phyloP scores from a whole-genome alignment of 2,329 filamentous ascomycete species.

The Didymella exigua region DNA sequence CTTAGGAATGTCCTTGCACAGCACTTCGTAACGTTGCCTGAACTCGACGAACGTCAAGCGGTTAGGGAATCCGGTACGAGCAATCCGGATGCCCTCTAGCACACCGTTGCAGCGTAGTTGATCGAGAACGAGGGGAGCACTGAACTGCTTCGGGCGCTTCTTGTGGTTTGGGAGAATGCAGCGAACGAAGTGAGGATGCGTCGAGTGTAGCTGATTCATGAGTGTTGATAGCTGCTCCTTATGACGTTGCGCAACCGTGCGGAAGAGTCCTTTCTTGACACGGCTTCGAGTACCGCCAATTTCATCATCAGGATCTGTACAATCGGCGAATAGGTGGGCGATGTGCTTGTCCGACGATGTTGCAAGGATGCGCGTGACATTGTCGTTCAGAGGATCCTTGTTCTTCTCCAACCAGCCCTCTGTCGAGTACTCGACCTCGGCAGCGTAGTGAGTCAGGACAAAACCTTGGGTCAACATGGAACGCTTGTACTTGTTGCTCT shows the following conservation, averaged over 20 bases:
- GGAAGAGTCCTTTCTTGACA: constrained; percentile 96
- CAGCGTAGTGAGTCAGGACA: constrained; percentile 94
- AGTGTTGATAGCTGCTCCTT: constrained; percentile 98
- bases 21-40: constrained; percentile 91
- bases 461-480: constrained; percentile 91
- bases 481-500: constrained; percentile 88
- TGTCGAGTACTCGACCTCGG: constrained; percentile 96
- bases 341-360: constrained; percentile 82
- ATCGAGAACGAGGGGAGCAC: constrained; percentile 89
- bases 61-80: constrained; percentile 95
- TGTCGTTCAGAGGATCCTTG: constrained; percentile 97
- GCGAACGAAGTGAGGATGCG: constrained; percentile 96
- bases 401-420: constrained; percentile 98
- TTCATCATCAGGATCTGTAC: constrained; percentile 80
- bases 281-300: constrained; percentile 70
- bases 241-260: constrained; percentile 93
- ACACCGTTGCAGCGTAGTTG: constrained; percentile 99
- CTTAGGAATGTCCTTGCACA: constrained; percentile 84
- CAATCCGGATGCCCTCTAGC: constrained; percentile 96
- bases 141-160: constrained; percentile 92
- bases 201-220: constrained; percentile 92
- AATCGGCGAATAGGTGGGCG: constrained; percentile 84
- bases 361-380: constrained; percentile 86
- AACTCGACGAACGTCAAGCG: constrained; percentile 91
- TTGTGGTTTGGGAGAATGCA: constrained; percentile 99